Percentiles rank a stretch among this genome's conserved stretches.
These are phyloP conservation scores for Gossypium thurberi DNA, from an alignment of 345 rosid genomes.

Conservation along the genomic window DNA sequence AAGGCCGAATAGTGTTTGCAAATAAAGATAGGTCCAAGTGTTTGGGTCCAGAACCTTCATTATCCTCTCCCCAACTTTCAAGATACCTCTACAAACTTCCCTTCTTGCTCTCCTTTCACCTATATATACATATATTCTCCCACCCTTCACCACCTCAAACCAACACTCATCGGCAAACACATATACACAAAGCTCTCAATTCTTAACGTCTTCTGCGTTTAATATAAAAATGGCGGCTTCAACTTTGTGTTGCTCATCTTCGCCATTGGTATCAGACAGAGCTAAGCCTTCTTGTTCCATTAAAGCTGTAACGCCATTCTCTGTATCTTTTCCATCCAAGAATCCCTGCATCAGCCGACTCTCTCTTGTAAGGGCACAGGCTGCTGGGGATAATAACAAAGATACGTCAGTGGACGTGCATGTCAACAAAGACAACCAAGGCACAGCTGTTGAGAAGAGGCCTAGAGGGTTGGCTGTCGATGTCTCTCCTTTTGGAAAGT, in stretches of 20 bases:
- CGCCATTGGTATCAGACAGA: constrained; percentile 17
- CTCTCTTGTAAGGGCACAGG: constrained; percentile 31
- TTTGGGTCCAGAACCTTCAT: constrained; percentile 10
- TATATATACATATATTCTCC: constrained; percentile 2
- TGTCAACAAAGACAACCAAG: constrained; percentile 29
- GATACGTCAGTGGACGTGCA: constrained; percentile 51
- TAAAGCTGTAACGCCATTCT: constrained; percentile 19
- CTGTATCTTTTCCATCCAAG: constrained; percentile 23
- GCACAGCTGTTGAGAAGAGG: constrained; percentile 36
- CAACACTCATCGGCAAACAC: not conserved
- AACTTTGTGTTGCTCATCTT: constrained; percentile 26
- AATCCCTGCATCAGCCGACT: constrained; percentile 8
- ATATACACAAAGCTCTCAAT: not conserved
- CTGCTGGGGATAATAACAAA: constrained; percentile 23
- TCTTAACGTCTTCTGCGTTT: not conserved
- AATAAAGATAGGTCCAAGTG: not conserved
- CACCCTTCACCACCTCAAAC: not conserved
- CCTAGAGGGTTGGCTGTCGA: constrained; percentile 42
- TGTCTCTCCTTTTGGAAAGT: constrained; percentile 63
- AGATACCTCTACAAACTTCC: constrained; percentile 23
- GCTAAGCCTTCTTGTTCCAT: not conserved
- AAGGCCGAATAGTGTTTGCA: not conserved
- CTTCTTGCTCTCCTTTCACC: not conserved
- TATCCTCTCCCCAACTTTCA: constrained; percentile 15
- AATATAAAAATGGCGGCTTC: constrained; percentile 40